These are phyloP conservation scores for Pleurotus tuoliensis DNA, from an alignment of 768 basidiomycete species.

Conservation along the genomic window DNA sequence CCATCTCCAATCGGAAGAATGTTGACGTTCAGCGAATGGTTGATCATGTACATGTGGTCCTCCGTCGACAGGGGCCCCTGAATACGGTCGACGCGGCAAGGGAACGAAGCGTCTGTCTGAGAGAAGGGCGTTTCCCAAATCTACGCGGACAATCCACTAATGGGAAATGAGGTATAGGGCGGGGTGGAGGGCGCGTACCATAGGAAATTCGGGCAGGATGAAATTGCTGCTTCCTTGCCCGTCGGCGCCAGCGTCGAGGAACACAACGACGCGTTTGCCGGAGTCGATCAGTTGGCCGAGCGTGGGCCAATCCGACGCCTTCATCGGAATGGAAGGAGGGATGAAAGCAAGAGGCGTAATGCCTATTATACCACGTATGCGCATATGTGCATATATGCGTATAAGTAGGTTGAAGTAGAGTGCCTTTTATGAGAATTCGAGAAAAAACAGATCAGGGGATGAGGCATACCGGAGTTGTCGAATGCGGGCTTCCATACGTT, in stretches of 20 bases:
- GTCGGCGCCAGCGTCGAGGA: constrained; percentile 51
- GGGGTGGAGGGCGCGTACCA: constrained; percentile 28
- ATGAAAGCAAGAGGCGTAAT: constrained; percentile 45
- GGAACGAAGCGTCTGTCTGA: constrained; percentile 45
- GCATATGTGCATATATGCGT: background rate
- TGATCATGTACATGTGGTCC: constrained; percentile 58
- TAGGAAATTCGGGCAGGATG: constrained; percentile 54
- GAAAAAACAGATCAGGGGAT: background rate
- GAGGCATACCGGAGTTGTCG: constrained; percentile 38
- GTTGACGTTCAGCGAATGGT: constrained; percentile 51
- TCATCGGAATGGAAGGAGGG: constrained; percentile 42
- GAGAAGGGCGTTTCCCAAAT: constrained; percentile 59
- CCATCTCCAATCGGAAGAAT: constrained; percentile 31
- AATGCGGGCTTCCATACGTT: constrained; percentile 52
- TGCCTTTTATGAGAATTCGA: no score
- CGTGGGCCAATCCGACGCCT: constrained; percentile 55
- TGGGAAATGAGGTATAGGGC: no score
- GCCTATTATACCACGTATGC: constrained; percentile 19
- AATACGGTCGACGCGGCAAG: constrained; percentile 51
- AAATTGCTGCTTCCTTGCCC: constrained; percentile 34
- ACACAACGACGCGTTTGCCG: constrained; percentile 57
- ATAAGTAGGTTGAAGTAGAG: no score
- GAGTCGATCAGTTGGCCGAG: constrained; percentile 57
- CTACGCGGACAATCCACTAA: constrained; percentile 17
- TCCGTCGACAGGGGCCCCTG: constrained; percentile 40